These are phyloP conservation scores for Teunomyces panamensis DNA, from an alignment of 805 yeast species.

Conservation along the genomic window DNA sequence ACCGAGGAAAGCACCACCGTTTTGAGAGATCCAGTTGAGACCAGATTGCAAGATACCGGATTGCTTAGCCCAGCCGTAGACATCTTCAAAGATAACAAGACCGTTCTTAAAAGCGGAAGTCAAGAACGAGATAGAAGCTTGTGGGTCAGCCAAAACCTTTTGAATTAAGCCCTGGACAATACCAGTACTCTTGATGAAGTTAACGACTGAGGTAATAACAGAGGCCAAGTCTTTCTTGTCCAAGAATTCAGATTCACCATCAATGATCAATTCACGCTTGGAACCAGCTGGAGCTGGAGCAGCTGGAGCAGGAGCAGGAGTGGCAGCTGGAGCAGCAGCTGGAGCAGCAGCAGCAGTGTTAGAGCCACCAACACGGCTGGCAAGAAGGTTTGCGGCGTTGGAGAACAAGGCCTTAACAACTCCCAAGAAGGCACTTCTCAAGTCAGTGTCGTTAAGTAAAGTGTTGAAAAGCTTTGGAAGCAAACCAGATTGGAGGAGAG, in stretches of 20 bases:
- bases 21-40: slow-evolving; percentile 20
- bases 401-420: slow-evolving; percentile 33
- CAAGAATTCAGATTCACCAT: slow-evolving; percentile 24
- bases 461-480: slow-evolving; percentile 29
- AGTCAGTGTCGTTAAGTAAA: slow-evolving; percentile 29
- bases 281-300: slow-evolving; percentile 8
- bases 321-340: slow-evolving; percentile 10
- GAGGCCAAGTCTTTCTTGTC: slow-evolving; percentile 35
- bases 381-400: slow-evolving; percentile 29
- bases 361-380: slow-evolving; percentile 7
- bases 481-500: slow-evolving; percentile 42
- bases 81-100: slow-evolving; percentile 30
- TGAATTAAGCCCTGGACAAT: slow-evolving; percentile 27
- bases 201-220: slow-evolving; percentile 25
- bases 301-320: slow-evolving; percentile 6
- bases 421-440: slow-evolving; percentile 30
- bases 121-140: slow-evolving; percentile 29
- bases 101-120: slow-evolving; percentile 33
- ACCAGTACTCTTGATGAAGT: slow-evolving; percentile 33
- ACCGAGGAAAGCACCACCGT: slow-evolving; percentile 25
- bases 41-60: slow-evolving; percentile 31
- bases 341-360: slow-evolving; percentile 14
- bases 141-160: slow-evolving; percentile 38
- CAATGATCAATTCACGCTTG: slow-evolving; percentile 6
- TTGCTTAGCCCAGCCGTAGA: slow-evolving; percentile 36